Evolutionary conservation across 2,329 filamentous ascomycete genomes (phyloP), one percentile per base, ranked within the genome.

Genomic region (Epichloe sp.): DNA sequence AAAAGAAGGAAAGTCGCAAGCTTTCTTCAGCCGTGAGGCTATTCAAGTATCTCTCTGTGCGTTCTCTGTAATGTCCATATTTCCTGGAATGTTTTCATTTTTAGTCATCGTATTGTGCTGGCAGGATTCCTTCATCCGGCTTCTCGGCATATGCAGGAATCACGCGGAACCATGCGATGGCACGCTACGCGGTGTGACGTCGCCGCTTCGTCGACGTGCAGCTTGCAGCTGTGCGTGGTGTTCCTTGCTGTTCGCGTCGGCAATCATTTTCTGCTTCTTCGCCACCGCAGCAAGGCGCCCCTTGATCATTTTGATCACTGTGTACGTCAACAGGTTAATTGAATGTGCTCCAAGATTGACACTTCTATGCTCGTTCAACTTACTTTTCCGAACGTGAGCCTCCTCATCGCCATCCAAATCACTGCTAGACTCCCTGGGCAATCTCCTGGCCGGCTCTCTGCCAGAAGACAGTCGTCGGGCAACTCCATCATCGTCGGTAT

Each of bases 311-410:
- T 73, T 68, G 53, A 83, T 79, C 72, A 83, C 80, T 82, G 44
- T 3, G 11, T 12, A 17, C 21, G 26, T 11, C 34, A 15, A 21
- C 51, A 10, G 3, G 58, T 70, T 56, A 67, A 59, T 44, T 43
- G 10, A 19, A 21, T 19, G 4, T 6, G 12, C 41, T 12, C 19
- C n/a, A 21, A 19, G 3, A 43, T 8, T 6, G 5, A 14, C 17
- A 12, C 21, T 43, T 8, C 2, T 10, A 44, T 14, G 11, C n/a
- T 23, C 17, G 41, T 14, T 19, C 17, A 26, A 65, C 79, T 71
- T 74, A 89, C 86, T 80, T 65, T 83, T 87, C 58, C 83, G 72
- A 50, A 90, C 82, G 49, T 82, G 79, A 60, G 84, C 78, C 60
- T 86, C 79, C 65, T 90, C 86, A 57, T 88, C 85, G 52, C 72